These are phyloP conservation scores for Sugiyamaella boreocaroliniensis DNA, from an alignment of 805 yeast genomes.

Conservation along the genomic window DNA sequence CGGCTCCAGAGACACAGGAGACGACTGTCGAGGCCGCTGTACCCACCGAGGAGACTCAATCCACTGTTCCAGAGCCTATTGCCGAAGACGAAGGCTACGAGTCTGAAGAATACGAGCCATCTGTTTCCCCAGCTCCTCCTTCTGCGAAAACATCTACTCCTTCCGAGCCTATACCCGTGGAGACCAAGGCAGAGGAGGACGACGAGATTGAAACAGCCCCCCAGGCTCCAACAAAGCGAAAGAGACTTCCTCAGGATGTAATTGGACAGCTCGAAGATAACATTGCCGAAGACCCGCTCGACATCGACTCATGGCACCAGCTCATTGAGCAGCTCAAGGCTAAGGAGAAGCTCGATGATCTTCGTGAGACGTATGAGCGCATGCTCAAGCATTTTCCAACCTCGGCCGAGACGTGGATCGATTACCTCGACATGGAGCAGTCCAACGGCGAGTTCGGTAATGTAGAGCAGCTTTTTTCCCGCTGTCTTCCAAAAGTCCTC, in stretches of 20 bases:
- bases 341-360: slow-evolving; percentile 54
- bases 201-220: neutral
- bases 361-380: slow-evolving; percentile 50
- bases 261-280: slow-evolving; percentile 55
- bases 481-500: slow-evolving; percentile 54
- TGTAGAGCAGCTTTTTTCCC: slow-evolving; percentile 60
- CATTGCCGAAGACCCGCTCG: slow-evolving; percentile 45
- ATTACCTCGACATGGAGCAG: slow-evolving; percentile 59
- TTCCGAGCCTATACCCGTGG: neutral
- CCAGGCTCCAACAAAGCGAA: slow-evolving; percentile 16
- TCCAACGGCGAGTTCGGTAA: slow-evolving; percentile 56
- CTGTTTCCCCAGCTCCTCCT: neutral
- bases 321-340: slow-evolving; percentile 43
- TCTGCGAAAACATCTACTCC: no score
- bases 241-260: slow-evolving; percentile 39
- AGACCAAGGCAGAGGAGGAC: neutral
- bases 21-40: neutral
- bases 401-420: slow-evolving; percentile 68
- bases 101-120: neutral
- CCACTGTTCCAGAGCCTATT: neutral
- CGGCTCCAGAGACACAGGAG: neutral
- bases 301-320: slow-evolving; percentile 51
- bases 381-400: slow-evolving; percentile 61
- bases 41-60: neutral
- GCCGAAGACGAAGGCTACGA: neutral